Percentiles rank a stretch among this genome's conserved stretches.
These are phyloP conservation scores for Suillus hirtellus DNA, from an alignment of 768 basidiomycete genomes.

Conservation along the genomic window DNA sequence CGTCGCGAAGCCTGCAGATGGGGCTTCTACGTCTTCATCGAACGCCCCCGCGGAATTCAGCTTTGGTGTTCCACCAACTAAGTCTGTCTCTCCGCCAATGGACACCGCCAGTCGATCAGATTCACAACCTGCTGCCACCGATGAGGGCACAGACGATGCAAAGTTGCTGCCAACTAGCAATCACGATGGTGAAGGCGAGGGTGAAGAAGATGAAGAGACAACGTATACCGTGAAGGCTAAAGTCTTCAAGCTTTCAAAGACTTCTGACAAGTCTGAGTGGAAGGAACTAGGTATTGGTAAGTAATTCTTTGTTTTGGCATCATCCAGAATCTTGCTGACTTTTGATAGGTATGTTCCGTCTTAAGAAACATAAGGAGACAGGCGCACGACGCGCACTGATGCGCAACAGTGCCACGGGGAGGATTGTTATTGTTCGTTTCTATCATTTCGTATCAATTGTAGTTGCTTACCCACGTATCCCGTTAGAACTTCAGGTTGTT, in stretches of 20 bases:
- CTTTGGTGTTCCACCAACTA: constrained; percentile 25
- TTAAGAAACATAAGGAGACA: constrained; percentile 74
- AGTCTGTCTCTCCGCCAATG: constrained; percentile 24
- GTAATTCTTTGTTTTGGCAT: constrained; percentile 24
- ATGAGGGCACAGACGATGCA: constrained; percentile 21
- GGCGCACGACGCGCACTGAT: constrained; percentile 60
- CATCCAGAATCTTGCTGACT: background rate
- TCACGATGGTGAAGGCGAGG: constrained; percentile 73
- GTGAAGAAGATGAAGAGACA: constrained; percentile 81
- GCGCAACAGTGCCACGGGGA: constrained; percentile 74
- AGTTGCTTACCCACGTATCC: constrained; percentile 14
- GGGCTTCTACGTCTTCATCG: constrained; percentile 17
- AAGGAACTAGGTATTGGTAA: constrained; percentile 66
- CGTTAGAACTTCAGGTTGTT: constrained; percentile 77
- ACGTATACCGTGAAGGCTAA: constrained; percentile 58
- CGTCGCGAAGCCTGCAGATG: constrained; percentile 22
- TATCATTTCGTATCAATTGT: background rate
- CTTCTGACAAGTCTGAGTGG: constrained; percentile 53
- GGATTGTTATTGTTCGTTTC: constrained; percentile 65
- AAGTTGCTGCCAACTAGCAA: constrained; percentile 28
- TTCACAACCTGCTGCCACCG: constrained; percentile 34
- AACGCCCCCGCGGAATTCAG: constrained; percentile 22
- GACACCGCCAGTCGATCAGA: constrained; percentile 26
- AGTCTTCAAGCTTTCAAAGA: constrained; percentile 59
- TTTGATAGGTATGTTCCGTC: constrained; percentile 57